Evolutionary conservation across 495 filamentous ascomycete species (phyloP), one percentile per base, ranked within the genome.

Genomic region (Lasiosphaeris hirsuta): DNA sequence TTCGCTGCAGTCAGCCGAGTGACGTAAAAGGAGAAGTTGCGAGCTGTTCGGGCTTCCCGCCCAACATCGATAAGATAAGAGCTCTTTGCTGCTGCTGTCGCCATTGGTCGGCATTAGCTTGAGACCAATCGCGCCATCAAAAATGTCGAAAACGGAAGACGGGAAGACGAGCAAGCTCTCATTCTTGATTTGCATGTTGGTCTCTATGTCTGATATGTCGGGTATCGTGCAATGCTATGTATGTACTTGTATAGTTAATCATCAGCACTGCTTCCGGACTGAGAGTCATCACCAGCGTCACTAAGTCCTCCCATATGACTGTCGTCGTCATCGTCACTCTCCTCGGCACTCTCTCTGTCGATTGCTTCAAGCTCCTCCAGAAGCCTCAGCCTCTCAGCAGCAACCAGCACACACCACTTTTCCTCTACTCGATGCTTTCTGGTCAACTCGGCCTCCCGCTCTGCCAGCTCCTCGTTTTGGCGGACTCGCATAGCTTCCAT

Each of bases 291-390:
- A 3, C 46, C 10, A 2, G 10, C 46, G 23, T 23, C 17, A 23
- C 19, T 30, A 4, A n/a, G 10, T 19, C 10, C 15, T 19, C 10
- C 15, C 35, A 30, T 35, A 23, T 19, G 23, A 30, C 23, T 30
- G 23, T 30, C 36, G 50, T 17, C 48, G 4, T 53, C 41, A 7
- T 19, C 34, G 9, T 36, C 47, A 35, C 43, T 62, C 10, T 43
- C 51, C 14, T 61, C 68, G 34, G 68, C 67, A 17, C 67, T 66
- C 43, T 71, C 74, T n/a, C 71, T 65, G 54, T 73, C 75, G 10
- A 63, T 51, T 11, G 43, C 11, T 54, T 75, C 70, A 51, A 68
- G 63, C 38, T 65, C 64, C 9, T 34, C 44, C 17, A 74, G 63
- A 48, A 72, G 47, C 23, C 65, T 57, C 13, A 39, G 50, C 3